phyloP scores from a whole-genome alignment of 805 yeast species.

The Candida wancherniae region DNA sequence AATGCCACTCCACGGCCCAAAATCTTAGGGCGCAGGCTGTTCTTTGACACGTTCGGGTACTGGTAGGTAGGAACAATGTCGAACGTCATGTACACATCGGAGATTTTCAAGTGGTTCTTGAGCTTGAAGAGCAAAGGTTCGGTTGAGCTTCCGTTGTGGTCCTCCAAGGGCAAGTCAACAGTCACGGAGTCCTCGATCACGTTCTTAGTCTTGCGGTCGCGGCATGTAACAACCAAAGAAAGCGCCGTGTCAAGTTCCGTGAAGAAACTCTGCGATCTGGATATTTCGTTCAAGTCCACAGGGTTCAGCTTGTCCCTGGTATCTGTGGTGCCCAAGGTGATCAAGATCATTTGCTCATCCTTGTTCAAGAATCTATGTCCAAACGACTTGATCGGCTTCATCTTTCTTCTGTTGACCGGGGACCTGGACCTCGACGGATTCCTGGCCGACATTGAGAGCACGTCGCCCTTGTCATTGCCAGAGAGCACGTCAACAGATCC shows the following conservation, averaged over 20 bases:
- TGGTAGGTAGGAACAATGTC: slow-evolving; percentile 90
- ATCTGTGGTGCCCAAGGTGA: slow-evolving; percentile 86
- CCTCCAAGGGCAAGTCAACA: slow-evolving; percentile 79
- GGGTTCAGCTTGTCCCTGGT: slow-evolving; percentile 55
- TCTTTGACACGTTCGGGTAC: slow-evolving; percentile 20
- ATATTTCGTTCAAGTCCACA: slow-evolving; percentile 67
- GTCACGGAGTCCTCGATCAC: slow-evolving; percentile 53
- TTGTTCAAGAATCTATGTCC: slow-evolving; percentile 72
- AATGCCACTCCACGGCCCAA: slow-evolving; percentile 84
- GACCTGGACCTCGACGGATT: slow-evolving; percentile 10
- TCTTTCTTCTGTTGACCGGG: slow-evolving; percentile 19
- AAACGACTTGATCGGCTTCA: slow-evolving; percentile 69
- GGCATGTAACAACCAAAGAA: slow-evolving; percentile 57
- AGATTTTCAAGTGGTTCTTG: slow-evolving; percentile 38
- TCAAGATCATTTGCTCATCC: slow-evolving; percentile 65
- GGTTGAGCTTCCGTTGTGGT: slow-evolving; percentile 59
- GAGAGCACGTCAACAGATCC: slow-evolving; percentile 15
- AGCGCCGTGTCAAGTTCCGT: slow-evolving; percentile 87
- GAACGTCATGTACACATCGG: slow-evolving; percentile 60
- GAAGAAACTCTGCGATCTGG: slow-evolving; percentile 67
- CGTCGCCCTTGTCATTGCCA: slow-evolving; percentile 17
- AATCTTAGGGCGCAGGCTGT: slow-evolving; percentile 13
- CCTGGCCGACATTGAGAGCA: slow-evolving; percentile 13
- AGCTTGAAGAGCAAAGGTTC: slow-evolving; percentile 75
- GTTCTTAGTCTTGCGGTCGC: slow-evolving; percentile 23